phyloP scores from a whole-genome alignment of 805 yeast species.

The Nakazawaea ambrosiae region DNA sequence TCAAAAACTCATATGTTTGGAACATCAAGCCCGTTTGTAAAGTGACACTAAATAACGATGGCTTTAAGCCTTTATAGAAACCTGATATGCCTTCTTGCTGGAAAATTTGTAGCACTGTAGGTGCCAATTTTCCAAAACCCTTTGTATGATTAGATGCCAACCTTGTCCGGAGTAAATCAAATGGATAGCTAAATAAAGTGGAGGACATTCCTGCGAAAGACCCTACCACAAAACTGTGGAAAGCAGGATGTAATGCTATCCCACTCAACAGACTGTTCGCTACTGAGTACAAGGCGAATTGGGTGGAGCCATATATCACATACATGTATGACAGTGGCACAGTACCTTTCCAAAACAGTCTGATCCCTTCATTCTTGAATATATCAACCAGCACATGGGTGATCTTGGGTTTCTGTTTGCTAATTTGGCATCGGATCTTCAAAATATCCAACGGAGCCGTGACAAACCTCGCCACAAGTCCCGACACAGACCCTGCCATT shows the following conservation, averaged over 20 bases:
- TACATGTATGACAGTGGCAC: conserved; percentile 87
- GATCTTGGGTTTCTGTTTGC: conserved; percentile 31
- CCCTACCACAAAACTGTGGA: conserved; percentile 57
- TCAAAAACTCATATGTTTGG: conserved; percentile 51
- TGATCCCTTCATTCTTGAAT: conserved; percentile 51
- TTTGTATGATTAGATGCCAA: conserved; percentile 56
- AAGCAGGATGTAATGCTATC: conserved; percentile 23
- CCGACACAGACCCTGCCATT: conserved; percentile 68
- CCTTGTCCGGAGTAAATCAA: conserved; percentile 83
- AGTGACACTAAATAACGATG: conserved; percentile 57
- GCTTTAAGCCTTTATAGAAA: conserved; percentile 41
- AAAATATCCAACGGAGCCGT: conserved; percentile 75
- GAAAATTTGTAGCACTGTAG: conserved; percentile 28
- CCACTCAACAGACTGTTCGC: conserved; percentile 38
- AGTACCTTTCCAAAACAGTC: conserved; percentile 94
- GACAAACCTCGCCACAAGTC: conserved; percentile 43
- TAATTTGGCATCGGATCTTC: conserved; percentile 67
- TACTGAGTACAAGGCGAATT: conserved; percentile 66
- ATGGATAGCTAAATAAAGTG: conserved; percentile 75
- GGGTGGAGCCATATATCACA: conserved; percentile 75
- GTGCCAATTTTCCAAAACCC: conserved; percentile 25
- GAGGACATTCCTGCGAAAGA: conserved; percentile 71
- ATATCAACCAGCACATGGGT: conserved; percentile 29
- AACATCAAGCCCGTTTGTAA: conserved; percentile 71
- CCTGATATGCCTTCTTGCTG: conserved; percentile 32